These are phyloP conservation scores for Albifimbria verrucaria DNA, from an alignment of 2,329 filamentous ascomycete species.

Conservation along the genomic window DNA sequence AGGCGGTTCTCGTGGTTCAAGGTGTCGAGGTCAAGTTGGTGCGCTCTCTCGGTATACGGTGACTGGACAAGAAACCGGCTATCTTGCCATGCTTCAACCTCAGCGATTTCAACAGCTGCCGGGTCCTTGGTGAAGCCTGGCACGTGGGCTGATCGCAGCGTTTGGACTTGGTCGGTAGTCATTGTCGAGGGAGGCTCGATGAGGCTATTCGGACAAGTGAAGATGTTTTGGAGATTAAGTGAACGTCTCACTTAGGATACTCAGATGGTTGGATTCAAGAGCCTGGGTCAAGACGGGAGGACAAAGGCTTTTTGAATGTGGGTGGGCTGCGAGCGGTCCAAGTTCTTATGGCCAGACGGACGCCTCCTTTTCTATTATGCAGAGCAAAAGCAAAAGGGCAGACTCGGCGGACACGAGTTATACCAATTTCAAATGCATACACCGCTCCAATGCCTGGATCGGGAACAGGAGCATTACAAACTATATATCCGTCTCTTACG, in stretches of 20 bases:
- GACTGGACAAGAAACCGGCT: conserved; percentile 58
- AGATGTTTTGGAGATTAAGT: too few relatives aligned
- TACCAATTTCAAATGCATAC: background rate
- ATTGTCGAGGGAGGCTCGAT: conserved; percentile 19
- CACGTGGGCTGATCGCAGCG: conserved; percentile 17
- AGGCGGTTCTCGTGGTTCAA: conserved; percentile 65
- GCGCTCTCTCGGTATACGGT: conserved; percentile 67
- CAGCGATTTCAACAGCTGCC: conserved; percentile 20
- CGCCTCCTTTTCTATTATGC: background rate
- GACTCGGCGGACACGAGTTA: background rate
- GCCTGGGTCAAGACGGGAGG: too few relatives aligned
- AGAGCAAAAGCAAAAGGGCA: background rate
- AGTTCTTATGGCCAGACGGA: background rate
- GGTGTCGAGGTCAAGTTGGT: conserved; percentile 69
- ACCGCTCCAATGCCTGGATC: background rate
- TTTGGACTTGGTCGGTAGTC: conserved; percentile 22
- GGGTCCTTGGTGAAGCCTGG: conserved; percentile 21
- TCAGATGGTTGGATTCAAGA: too few relatives aligned
- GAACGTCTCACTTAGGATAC: too few relatives aligned
- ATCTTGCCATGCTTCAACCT: conserved; percentile 15
- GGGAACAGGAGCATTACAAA: background rate
- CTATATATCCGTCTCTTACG: background rate
- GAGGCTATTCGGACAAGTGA: too few relatives aligned
- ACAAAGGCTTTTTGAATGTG: too few relatives aligned
- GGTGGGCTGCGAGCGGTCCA: too few relatives aligned